Conservation (phyloP, 768 basidiomycete species). For the Floccularia luteovirens region DNA sequence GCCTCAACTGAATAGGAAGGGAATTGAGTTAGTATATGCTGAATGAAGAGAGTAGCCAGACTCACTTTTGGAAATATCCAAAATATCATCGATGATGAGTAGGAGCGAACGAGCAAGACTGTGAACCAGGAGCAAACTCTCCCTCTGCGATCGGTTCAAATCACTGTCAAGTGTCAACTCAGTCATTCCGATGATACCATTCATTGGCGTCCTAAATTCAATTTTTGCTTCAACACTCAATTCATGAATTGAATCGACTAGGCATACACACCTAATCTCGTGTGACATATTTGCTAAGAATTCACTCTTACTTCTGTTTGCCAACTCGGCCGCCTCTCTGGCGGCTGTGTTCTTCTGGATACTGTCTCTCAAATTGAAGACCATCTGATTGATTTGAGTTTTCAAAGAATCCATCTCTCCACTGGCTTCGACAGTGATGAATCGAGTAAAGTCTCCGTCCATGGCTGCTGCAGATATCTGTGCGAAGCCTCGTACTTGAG, state of each 20-base stretch:
- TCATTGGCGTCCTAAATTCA: constrained; percentile 89
- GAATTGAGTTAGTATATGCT: constrained; percentile 5
- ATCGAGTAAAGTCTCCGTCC: constrained; percentile 97
- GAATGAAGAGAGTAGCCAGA: constrained; percentile 9
- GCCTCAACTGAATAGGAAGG: constrained; percentile 70
- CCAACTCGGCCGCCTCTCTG: constrained; percentile 93
- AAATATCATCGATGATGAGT: constrained; percentile 97
- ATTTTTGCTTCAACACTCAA: constrained; percentile 4
- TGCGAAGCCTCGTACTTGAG: constrained; percentile 97
- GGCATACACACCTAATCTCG: constrained; percentile 73
- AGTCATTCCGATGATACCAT: constrained; percentile 99
- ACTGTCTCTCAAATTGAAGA: constrained; percentile 91
- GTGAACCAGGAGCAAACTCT: constrained; percentile 93
- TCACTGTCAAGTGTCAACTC: constrained; percentile 96
- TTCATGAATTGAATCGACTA: background rate
- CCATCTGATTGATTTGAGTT: constrained; percentile 99
- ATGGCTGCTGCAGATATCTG: constrained; percentile 98
- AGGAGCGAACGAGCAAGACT: constrained; percentile 88
- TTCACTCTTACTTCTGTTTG: constrained; percentile 96
- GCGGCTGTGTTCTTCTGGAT: constrained; percentile 99
- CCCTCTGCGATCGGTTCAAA: constrained; percentile 87
- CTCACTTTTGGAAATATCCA: constrained; percentile 99
- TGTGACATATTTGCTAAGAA: constrained; percentile 99
- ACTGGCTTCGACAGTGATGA: constrained; percentile 97
- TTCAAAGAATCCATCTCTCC: constrained; percentile 99